These are phyloP conservation scores for Linum lewisii DNA, from an alignment of 345 rosid genomes.

Conservation along the genomic window DNA sequence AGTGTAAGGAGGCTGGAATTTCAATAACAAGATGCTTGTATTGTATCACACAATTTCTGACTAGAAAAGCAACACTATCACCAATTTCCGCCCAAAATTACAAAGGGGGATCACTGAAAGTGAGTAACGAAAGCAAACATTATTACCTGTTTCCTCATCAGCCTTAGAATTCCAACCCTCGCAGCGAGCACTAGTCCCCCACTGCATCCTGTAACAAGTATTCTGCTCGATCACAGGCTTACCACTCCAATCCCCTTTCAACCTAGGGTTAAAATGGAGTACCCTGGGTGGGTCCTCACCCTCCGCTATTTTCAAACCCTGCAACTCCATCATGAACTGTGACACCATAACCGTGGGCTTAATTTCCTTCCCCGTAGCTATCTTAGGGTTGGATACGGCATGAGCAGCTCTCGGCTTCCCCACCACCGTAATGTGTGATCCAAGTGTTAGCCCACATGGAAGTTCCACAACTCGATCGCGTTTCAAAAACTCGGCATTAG, in stretches of 20 bases:
- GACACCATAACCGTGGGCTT: conserved; percentile 50
- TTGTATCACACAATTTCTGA: no score
- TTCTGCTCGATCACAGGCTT: conserved; percentile 89
- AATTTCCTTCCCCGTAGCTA: conserved; percentile 35
- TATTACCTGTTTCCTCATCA: conserved; percentile 75
- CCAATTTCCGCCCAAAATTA: no score
- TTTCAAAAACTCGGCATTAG: conserved; percentile 47
- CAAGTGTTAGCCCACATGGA: conserved; percentile 82
- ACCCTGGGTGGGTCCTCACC: conserved; percentile 95
- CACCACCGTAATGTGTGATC: conserved; percentile 74
- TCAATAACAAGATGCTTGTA: no score
- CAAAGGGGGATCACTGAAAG: no score
- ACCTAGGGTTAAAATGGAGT: conserved; percentile 82
- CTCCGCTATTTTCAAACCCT: conserved; percentile 73
- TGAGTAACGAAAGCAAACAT: conserved; percentile 3
- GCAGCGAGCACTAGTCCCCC: conserved; percentile 79
- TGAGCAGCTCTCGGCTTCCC: conserved; percentile 71
- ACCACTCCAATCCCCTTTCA: conserved; percentile 83
- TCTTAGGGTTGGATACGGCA: conserved; percentile 46
- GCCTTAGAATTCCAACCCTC: conserved; percentile 74
- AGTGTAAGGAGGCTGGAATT: no score
- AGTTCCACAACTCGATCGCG: conserved; percentile 45
- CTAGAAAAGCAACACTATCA: not conserved
- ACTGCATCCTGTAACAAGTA: conserved; percentile 90
- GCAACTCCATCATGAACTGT: conserved; percentile 82